These are phyloP conservation scores for Byssochlamys sp. DNA, from an alignment of 2,329 filamentous ascomycete species.

Conservation along the genomic window DNA sequence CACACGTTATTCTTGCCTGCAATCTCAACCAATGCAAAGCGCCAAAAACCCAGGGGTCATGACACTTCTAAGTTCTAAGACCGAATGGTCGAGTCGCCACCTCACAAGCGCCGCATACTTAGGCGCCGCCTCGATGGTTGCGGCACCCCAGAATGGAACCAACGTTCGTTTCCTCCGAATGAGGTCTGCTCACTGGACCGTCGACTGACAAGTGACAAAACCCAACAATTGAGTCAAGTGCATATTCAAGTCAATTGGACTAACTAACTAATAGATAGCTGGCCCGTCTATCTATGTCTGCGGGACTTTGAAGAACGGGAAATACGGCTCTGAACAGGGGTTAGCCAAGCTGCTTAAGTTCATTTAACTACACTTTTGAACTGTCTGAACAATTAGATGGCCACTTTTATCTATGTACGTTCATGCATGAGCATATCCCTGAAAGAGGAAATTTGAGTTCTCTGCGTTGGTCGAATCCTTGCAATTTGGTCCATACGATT, in stretches of 20 bases:
- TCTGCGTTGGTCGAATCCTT: not conserved
- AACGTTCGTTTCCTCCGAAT: not conserved
- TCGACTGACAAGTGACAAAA: not conserved
- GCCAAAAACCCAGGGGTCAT: not conserved
- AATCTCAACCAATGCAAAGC: not conserved
- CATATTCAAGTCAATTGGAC: not conserved
- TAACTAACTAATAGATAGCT: not conserved
- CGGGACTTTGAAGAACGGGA: not conserved
- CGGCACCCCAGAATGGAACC: slow-evolving; percentile 1
- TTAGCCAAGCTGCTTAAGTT: not conserved
- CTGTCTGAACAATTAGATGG: not conserved
- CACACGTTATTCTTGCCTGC: not conserved
- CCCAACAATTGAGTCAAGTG: not conserved
- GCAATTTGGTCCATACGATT: not conserved
- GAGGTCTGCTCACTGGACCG: not conserved
- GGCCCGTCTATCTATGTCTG: not conserved
- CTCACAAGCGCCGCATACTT: not conserved
- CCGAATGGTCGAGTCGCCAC: not conserved
- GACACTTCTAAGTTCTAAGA: not conserved
- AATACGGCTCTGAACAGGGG: not conserved
- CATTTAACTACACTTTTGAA: not conserved
- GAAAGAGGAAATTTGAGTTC: not conserved
- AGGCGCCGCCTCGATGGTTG: not conserved
- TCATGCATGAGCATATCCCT: not conserved
- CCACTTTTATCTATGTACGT: too few species aligned